Evolutionary conservation across 768 basidiomycete species (phyloP), one percentile per base, ranked within the genome.

Genomic region (Rhizopogon rudus): DNA sequence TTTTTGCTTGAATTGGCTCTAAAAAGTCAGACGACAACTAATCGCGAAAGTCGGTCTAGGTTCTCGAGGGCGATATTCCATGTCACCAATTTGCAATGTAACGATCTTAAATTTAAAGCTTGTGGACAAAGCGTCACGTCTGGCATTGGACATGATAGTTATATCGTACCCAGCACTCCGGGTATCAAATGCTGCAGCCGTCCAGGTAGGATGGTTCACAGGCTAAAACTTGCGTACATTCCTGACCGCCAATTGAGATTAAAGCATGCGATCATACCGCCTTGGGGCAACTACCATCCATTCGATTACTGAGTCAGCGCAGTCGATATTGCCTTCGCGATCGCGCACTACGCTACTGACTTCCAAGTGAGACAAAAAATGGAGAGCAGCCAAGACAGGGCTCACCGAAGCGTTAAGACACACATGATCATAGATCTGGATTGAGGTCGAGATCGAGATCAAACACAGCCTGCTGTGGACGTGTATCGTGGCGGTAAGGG

Each of bases 381-480:
- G 6, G 3, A 35, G 20, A 33, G 35, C 9, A 14, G 17, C 9
- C 14, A 35, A 7, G 22, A 16, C 14, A 49, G 13, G 9, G 9
- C 48, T 37, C 14, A 37, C 35, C 5, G 8, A 2, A 16, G 33
- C 13, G 35, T 37, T 37, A 37, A 37, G 5, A 16, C 35, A 35
- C 33, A 43, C 16, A 12, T 42, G 9, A 43, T 74, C 61, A 89
- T 54, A 92, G 65, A 69, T 93, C 91, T 1, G 90, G 91, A 63
- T 93, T 93, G 54, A 93, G 76, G 66, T 93, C 91, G 57, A 93
- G 72, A 69, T 92, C 91, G 53, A 93, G 73, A 65, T 91, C 89
- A 68, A 91, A 88, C 62, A 84, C 75, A 57, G 81, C 81, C 58
- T 80, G 77, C 51, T 82, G 82, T 16, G 75, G 79, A 50, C 80